These are phyloP conservation scores for Torulaspora microellipsoides DNA, from an alignment of 805 yeast species.

Conservation along the genomic window DNA sequence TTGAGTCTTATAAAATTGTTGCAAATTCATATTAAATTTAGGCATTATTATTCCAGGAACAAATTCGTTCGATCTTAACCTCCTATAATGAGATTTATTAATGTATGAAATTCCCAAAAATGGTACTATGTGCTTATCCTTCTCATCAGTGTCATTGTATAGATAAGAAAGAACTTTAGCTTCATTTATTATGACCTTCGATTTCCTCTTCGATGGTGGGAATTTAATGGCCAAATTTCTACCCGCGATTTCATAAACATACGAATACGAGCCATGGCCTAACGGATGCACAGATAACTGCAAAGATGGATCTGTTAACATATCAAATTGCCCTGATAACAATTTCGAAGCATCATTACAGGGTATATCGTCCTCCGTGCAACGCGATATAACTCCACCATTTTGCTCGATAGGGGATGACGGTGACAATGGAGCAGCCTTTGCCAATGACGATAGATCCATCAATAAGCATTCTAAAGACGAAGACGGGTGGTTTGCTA, in stretches of 20 bases:
- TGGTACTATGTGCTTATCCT: slow-evolving; percentile 5
- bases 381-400: background rate
- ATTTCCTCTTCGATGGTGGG: slow-evolving; percentile 13
- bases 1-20: slow-evolving; percentile 9
- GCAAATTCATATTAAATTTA: slow-evolving; percentile 9
- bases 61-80: slow-evolving; percentile 7
- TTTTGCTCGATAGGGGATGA: background rate
- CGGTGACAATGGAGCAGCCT: background rate
- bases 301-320: slow-evolving; percentile 6
- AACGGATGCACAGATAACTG: slow-evolving; percentile 4
- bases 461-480: background rate
- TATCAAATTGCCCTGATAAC: slow-evolving; percentile 5
- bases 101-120: slow-evolving; percentile 9
- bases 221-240: slow-evolving; percentile 13
- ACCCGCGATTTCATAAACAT: slow-evolving; percentile 10
- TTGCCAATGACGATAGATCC: background rate
- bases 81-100: slow-evolving; percentile 3
- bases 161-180: slow-evolving; percentile 9
- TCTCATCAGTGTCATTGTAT: background rate
- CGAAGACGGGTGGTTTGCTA: background rate
- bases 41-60: slow-evolving; percentile 17
- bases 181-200: slow-evolving; percentile 13
- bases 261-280: slow-evolving; percentile 17
- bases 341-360: background rate
- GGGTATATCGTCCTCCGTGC: background rate